Conservation (phyloP, 2,329 filamentous ascomycete genomes). For the Fusarium nygamai region DNA sequence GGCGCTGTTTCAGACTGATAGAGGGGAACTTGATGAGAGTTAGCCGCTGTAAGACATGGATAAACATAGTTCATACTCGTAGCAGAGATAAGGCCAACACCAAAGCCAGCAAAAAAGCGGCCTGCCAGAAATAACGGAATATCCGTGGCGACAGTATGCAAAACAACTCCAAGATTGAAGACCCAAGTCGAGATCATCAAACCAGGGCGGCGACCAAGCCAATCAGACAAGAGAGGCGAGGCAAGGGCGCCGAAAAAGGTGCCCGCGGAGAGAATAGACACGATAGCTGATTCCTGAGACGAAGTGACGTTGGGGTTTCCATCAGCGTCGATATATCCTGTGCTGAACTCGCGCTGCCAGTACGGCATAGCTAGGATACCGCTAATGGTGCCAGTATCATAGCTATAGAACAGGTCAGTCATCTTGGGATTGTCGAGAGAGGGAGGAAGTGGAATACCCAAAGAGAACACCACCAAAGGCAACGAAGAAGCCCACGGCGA, state of each 20-base stretch:
- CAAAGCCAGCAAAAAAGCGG: constrained; percentile 77
- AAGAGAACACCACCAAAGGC: constrained; percentile 41
- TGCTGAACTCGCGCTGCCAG: constrained; percentile 54
- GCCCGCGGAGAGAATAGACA: constrained; percentile 79
- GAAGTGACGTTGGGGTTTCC: constrained; percentile 54
- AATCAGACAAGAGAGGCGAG: constrained; percentile 70
- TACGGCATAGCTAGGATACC: constrained; percentile 56
- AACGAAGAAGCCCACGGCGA: constrained; percentile 66
- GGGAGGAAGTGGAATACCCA: neutral
- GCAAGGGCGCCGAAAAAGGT: constrained; percentile 80
- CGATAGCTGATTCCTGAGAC: constrained; percentile 69
- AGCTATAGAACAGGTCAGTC: constrained; percentile 44
- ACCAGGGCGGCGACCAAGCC: constrained; percentile 70
- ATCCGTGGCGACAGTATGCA: constrained; percentile 70
- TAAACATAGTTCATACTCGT: constrained; percentile 52
- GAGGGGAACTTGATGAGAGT: constrained; percentile 64
- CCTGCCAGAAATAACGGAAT: constrained; percentile 75
- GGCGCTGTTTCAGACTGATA: constrained; percentile 78
- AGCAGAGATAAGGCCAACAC: constrained; percentile 79
- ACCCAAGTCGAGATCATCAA: constrained; percentile 70
- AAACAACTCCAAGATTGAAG: constrained; percentile 73
- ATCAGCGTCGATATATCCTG: constrained; percentile 41
- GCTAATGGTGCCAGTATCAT: constrained; percentile 68
- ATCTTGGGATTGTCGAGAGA: neutral
- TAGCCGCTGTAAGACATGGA: neutral